Evolutionary conservation across 179 eudicot genomes (phyloP), one percentile per base, ranked within the genome.

Genomic region (Spinacia oleracea): DNA sequence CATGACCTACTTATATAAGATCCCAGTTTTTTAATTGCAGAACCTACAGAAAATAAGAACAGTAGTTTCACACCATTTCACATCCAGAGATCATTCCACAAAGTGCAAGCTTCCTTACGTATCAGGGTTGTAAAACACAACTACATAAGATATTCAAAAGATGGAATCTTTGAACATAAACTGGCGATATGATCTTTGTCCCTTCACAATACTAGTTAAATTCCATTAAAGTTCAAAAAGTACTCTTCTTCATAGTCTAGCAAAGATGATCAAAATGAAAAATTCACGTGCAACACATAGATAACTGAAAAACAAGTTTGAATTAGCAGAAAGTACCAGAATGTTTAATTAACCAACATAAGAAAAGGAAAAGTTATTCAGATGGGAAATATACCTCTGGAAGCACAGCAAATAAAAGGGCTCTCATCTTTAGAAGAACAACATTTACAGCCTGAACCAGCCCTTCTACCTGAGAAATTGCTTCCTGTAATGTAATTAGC

Each of bases 401-500:
- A 72, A 87, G 77, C 68, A 87, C 88, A 72, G 90, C 92, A 79
- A 90, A 86, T 67, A 93, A 68, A 73, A 93, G 86, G 70, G 96
- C 96, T 59, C 98, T 87, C 18, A 89, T 31, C 88, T 93, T 93
- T 67, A 93, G 84, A 70, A 91, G 88, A 81, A 88, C 78, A 74
- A 93, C 78, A 73, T 93, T 93, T 71, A 86, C 91, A 75, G 85
- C 81, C 80, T 90, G 98, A 76, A 93, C 84, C 58, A 87, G 58
- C n/a, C 85, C 78, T 83, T 93, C 96, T 81, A 83, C 88, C 83
- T 91, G 98, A 77, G 89, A 72, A 60, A 93, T 85, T 48, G 93
- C 90, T 76, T 91, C 98, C 82, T 93, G 98, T 63, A 93, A 83
- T 50, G 86, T 87, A 74, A 91, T 76, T 60, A 93, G 89, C 85